Evolutionary conservation across 163 green algal species (phyloP).

Genomic region (Prototheca wickerhamii): DNA sequence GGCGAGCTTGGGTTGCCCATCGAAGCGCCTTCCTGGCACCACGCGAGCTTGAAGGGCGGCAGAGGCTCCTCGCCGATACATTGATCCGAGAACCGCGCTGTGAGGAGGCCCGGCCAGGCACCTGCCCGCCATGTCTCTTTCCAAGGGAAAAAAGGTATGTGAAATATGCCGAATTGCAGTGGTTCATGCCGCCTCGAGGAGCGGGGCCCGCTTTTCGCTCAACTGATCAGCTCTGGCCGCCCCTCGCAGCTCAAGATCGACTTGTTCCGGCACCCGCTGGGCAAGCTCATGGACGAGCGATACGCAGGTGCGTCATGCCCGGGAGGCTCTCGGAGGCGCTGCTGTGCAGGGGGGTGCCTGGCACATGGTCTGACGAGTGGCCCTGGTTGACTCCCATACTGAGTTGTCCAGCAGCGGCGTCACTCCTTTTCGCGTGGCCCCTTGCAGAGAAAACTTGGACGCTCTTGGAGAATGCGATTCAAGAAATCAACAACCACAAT

Average conservation of each 20-base stretch:
- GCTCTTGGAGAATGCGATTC: conserved; percentile 86
- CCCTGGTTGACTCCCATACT: neutral
- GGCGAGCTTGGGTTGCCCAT: too few species aligned
- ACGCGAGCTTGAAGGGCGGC: too few species aligned
- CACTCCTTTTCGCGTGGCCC: neutral
- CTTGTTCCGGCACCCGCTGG: conserved; percentile 87
- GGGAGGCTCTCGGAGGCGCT: too few species aligned
- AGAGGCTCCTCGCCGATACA: too few species aligned
- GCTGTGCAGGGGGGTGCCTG: too few species aligned
- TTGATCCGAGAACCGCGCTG: too few species aligned
- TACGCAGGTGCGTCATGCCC: conserved; percentile 65
- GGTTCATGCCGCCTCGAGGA: too few species aligned
- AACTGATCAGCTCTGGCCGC: neutral
- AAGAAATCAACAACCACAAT: conserved; percentile 96
- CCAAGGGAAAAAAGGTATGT: neutral
- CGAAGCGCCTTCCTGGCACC: too few species aligned
- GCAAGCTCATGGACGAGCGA: conserved; percentile 62
- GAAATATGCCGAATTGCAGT: too few species aligned
- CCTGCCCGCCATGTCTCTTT: neutral
- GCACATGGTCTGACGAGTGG: neutral
- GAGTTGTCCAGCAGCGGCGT: neutral
- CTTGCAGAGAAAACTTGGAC: conserved; percentile 85
- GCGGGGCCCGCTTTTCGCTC: neutral
- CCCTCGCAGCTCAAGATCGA: conserved; percentile 80
- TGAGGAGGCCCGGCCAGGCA: too few species aligned